Evolutionary conservation across 2,329 filamentous ascomycete genomes (phyloP), one percentile per base, ranked within the genome.

Genomic region (Clonostachys chloroleuca): DNA sequence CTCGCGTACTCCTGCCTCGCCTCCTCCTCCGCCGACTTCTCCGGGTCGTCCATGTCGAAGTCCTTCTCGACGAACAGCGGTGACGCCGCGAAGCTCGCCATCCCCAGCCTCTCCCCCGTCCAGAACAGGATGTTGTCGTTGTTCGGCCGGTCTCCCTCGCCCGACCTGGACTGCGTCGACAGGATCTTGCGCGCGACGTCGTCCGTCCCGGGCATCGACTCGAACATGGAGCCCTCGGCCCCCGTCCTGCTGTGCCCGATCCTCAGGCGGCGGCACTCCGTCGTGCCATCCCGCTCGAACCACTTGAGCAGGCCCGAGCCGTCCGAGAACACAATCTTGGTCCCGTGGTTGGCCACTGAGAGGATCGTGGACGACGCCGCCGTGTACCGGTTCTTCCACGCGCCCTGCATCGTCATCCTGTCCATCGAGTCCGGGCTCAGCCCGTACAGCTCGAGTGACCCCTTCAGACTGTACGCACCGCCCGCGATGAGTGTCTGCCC

Each of bases 381-480:
- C 5, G 87, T 92, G 61, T 95, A 89, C 1, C 92, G 83, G 56
- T 97, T 97, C 54, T 86, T 84, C 2, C 96, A 73, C 59, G 92
- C 94, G 10, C 89, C 88, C 39, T 79, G 76, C 2, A 88, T 87
- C 0, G 87, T 87, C 5, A 87, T 92, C 60, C 95, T 89, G 1
- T 92, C 82, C 56, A 96, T 96, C 53, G 85, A 84, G 16, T 41
- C 35, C 18, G 76, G 77, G 44, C 74, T 72, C 20, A 89, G 67
- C 13, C 83, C 83, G 63, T 95, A 96, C n/a, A 96, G 70, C 60
- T 97, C 92, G 3, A 97, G 72, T 0, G 87, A 92, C 1, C 92
- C 92, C 63, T 94, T 92, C 34, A 87, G 89, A 56, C 94, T 95
- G 69, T 96, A 96, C 60, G 92, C 89, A 6, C 92, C 92, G 37